Conservation (phyloP, 78 protist genomes). For the Chrysochromulina tobinii region DNA sequence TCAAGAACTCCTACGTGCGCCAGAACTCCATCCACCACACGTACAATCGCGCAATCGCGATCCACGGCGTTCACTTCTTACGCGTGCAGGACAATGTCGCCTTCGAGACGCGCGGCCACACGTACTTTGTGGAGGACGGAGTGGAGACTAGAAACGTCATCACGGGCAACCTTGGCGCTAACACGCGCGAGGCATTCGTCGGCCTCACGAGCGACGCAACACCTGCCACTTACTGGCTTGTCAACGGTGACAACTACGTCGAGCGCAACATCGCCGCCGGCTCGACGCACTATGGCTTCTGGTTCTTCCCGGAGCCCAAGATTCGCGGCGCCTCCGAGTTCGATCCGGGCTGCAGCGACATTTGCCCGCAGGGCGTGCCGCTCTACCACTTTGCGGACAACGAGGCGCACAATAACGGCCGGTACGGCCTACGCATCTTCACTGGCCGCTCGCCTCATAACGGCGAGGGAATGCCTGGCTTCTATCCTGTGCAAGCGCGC, state of each 20-base stretch:
- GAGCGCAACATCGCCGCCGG: neutral
- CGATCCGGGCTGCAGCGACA: neutral
- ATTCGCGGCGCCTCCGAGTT: neutral
- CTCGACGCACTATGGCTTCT: neutral
- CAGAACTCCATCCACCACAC: neutral
- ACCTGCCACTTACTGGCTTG: neutral
- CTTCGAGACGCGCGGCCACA: neutral
- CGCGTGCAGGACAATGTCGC: neutral
- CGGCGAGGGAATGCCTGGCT: no score
- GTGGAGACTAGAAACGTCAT: neutral
- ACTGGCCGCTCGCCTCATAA: no score
- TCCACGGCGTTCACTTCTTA: neutral
- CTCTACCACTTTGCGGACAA: neutral
- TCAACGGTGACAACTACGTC: neutral
- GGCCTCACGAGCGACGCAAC: neutral
- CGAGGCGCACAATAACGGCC: slow-evolving; percentile 1
- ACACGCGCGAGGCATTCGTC: neutral
- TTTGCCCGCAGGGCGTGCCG: neutral
- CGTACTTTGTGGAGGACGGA: neutral
- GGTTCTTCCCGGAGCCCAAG: neutral
- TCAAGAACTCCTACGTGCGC: neutral
- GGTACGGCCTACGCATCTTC: neutral
- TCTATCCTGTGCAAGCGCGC: no score
- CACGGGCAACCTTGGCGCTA: neutral
- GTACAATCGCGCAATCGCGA: neutral